These are phyloP conservation scores for Aethionema arabicum DNA, from an alignment of 345 rosid genomes.

Conservation along the genomic window DNA sequence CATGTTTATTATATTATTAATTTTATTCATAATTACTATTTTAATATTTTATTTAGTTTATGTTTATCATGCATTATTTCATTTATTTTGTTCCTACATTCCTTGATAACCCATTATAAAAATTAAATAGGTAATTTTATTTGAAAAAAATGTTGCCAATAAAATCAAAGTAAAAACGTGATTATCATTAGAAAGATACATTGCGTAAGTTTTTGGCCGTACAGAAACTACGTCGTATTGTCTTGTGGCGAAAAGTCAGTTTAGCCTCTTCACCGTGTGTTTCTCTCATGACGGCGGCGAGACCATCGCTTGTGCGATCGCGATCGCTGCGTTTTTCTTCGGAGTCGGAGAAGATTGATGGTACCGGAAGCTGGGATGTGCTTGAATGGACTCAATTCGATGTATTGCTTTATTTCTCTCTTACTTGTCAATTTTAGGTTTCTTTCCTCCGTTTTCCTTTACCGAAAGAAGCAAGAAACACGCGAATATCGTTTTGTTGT, in stretches of 20 bases:
- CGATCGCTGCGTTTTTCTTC: slow-evolving; percentile 51
- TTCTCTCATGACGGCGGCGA: slow-evolving; percentile 48
- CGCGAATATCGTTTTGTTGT: slow-evolving; percentile 6
- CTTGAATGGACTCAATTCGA: slow-evolving; percentile 83
- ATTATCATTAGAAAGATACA: not conserved
- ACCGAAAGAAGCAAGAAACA: slow-evolving; percentile 10
- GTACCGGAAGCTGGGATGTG: slow-evolving; percentile 77
- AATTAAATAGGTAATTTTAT: too few species aligned
- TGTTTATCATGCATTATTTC: too few species aligned
- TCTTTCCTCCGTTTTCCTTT: slow-evolving; percentile 5
- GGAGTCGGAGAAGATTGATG: slow-evolving; percentile 73
- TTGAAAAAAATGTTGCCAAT: not conserved
- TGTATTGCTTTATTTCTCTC: slow-evolving; percentile 32
- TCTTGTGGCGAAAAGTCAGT: slow-evolving; percentile 39
- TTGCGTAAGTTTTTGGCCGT: slow-evolving; percentile 20
- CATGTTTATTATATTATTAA: too few species aligned
- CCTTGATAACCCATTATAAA: too few species aligned
- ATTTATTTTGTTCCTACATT: too few species aligned
- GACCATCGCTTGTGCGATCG: slow-evolving; percentile 41
- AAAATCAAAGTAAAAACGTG: not conserved
- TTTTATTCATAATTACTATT: too few species aligned
- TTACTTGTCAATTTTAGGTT: slow-evolving; percentile 27
- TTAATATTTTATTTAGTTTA: too few species aligned
- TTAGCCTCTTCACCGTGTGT: slow-evolving; percentile 11
- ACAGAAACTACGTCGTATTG: slow-evolving; percentile 39